A percentile compares a stretch with the other conserved stretches of the same genome.
Evolutionary conservation across 306 rosid genomes (phyloP).

Genomic region (Sicyos baderoa): DNA sequence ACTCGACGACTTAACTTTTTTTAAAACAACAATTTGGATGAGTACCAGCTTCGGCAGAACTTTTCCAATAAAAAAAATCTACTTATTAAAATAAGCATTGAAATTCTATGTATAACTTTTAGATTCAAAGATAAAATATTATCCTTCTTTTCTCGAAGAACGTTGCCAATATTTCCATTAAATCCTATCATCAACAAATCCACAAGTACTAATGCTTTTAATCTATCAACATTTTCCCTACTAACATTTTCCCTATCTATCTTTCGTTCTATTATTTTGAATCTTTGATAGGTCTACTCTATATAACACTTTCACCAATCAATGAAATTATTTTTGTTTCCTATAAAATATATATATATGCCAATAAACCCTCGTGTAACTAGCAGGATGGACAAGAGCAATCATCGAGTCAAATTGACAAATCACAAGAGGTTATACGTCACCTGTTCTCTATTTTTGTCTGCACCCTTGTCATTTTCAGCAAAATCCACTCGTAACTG

Average conservation of each 20-base stretch:
- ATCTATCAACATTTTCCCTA: background rate
- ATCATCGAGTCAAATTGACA: background rate
- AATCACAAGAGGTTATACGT: background rate
- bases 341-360: background rate
- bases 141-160: background rate
- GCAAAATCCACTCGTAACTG: conserved; percentile 96
- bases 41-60: background rate
- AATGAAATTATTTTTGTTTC: background rate
- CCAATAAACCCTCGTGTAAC: background rate
- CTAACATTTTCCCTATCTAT: no score
- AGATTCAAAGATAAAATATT: background rate
- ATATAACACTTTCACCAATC: no score
- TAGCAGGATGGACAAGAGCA: background rate
- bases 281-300: no score
- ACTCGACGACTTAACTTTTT: background rate
- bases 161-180: background rate
- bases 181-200: background rate
- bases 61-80: background rate
- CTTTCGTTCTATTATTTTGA: background rate
- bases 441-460: conserved; percentile 85
- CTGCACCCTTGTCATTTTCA: conserved; percentile 92
- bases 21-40: no score
- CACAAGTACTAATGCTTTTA: background rate
- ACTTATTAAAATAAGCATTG: background rate
- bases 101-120: background rate